Evolutionary conservation across 1,139 yeast genomes (phyloP).

Genomic region (Blastobotrys malaysiensis): DNA sequence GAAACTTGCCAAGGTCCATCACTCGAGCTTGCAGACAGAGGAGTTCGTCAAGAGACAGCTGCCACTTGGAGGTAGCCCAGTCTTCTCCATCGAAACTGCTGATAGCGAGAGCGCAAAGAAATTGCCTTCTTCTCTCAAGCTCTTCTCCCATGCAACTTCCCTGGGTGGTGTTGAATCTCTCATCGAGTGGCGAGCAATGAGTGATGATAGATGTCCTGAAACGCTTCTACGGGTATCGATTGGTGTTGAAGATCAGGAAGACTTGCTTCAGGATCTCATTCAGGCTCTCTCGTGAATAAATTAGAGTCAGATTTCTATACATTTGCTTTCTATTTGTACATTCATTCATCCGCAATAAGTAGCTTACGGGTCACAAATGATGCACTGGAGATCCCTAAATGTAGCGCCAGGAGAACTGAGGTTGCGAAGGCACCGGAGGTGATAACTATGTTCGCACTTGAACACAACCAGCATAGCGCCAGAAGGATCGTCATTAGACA

Average conservation of each 20-base stretch:
- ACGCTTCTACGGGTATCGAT: slow-evolving; percentile 65
- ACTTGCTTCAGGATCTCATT: slow-evolving; percentile 61
- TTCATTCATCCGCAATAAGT: too few relatives aligned
- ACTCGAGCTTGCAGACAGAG: slow-evolving; percentile 65
- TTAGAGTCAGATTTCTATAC: too few relatives aligned
- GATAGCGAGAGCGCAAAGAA: slow-evolving; percentile 51
- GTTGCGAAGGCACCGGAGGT: slow-evolving; percentile 50
- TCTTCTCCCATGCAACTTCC: slow-evolving; percentile 86
- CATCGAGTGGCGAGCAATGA: slow-evolving; percentile 83
- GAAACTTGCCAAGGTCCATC: slow-evolving; percentile 49
- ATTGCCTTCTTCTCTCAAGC: slow-evolving; percentile 62
- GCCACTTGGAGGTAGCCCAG: slow-evolving; percentile 66
- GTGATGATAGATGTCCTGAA: slow-evolving; percentile 53
- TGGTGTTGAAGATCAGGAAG: slow-evolving; percentile 72
- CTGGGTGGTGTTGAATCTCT: slow-evolving; percentile 88
- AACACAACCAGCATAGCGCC: slow-evolving; percentile 40
- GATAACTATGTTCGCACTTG: slow-evolving; percentile 64
- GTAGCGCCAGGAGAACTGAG: slow-evolving; percentile 31
- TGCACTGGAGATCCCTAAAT: slow-evolving; percentile 14
- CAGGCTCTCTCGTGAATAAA: slow-evolving; percentile 36
- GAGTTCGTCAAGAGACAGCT: slow-evolving; percentile 65
- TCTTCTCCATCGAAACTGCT: slow-evolving; percentile 58
- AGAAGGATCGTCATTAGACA: slow-evolving; percentile 19
- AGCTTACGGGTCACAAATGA: slow-evolving; percentile 17
- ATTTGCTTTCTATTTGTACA: background rate